Evolutionary conservation across 768 basidiomycete species (phyloP), one percentile per base, ranked within the genome.

Genomic region (Gloeostereum incarnatum): DNA sequence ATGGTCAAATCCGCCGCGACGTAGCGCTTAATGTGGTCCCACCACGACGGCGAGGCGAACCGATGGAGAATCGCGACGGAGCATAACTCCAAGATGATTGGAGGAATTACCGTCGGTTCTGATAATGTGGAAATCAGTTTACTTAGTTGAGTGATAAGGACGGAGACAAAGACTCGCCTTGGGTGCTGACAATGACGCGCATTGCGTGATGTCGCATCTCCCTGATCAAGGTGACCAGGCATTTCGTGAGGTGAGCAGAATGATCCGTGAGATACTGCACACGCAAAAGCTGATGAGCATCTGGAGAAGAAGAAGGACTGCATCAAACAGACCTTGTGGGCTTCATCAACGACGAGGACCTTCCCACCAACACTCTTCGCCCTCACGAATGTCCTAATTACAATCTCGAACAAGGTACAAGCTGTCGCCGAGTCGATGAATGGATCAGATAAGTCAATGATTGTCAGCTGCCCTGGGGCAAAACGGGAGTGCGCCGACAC

Each of bases 41-140:
- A 81, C 83, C 83, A 85, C 2, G 77, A 65, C 0, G 79, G 78
- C 0, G 84, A 85, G 0, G 81, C 81, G 52, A 86, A 86, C 1
- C 83, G 65, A 45, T 85, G 83, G 2, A 84, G 45, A n/a, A 86
- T 70, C 0, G 73, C 56, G 1, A 83, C 59, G 1, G 72, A 72
- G 38, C 81, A 83, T 1, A 85, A 61, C 42, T 82, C 82, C 1
- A 86, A 59, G 2, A 86, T 55, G 0, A 77, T 73, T 0, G 79
- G 66, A 3, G 82, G 81, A 1, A 85, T 71, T 4, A 83, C 75
- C 0, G 81, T 85, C 0, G 84, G 84, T 43, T 86, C 79, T n/a
- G n/a, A n/a, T 41, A 27, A 27, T 85, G 47, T 5, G 35, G 21
- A 7, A 50, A 39, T 35, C 13, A 43, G 16, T 19, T 17, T 19